Conservation (phyloP, 148 eudicot species). For the Cornus kousa region DNA sequence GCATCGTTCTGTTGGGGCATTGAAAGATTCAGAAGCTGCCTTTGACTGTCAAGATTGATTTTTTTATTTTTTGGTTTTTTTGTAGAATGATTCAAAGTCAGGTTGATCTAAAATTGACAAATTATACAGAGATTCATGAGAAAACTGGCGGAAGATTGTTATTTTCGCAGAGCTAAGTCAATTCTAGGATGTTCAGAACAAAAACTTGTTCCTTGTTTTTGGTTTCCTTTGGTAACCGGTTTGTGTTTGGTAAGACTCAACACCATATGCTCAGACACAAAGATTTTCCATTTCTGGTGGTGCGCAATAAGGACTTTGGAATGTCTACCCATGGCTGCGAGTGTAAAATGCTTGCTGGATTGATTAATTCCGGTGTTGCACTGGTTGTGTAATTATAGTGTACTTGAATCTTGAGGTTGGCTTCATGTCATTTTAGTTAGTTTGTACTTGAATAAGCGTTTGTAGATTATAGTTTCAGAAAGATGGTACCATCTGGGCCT, state of each 20-base stretch:
- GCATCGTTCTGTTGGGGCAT: not conserved
- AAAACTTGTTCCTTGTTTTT: conserved; percentile 32
- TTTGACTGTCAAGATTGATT: not conserved
- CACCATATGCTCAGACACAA: conserved; percentile 29
- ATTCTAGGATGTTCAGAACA: conserved; percentile 44
- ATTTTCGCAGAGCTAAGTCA: conserved; percentile 24
- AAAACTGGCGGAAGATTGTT: conserved; percentile 12
- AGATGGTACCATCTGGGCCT: conserved; percentile 88
- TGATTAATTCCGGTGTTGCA: conserved; percentile 3
- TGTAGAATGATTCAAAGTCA: conserved; percentile 33
- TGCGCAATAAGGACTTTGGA: conserved; percentile 28
- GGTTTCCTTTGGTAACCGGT: conserved; percentile 24
- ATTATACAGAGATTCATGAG: conserved; percentile 21
- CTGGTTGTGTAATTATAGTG: conserved; percentile 14
- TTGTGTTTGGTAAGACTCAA: conserved; percentile 23
- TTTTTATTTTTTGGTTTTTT: conserved; percentile 14
- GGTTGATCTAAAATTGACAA: conserved; percentile 30
- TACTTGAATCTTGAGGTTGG: conserved; percentile 13
- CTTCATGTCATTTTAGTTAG: conserved; percentile 37
- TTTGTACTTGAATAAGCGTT: conserved; percentile 13
- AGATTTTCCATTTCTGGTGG: conserved; percentile 25
- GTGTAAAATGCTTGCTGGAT: conserved; percentile 19
- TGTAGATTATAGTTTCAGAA: conserved; percentile 14
- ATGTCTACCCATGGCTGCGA: conserved; percentile 26
- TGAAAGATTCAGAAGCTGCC: conserved; percentile 1